A percentile compares a stretch with the other conserved stretches of the same genome.
Conservation (phyloP, 257 asterid species). For the Solanum appendiculatum region DNA sequence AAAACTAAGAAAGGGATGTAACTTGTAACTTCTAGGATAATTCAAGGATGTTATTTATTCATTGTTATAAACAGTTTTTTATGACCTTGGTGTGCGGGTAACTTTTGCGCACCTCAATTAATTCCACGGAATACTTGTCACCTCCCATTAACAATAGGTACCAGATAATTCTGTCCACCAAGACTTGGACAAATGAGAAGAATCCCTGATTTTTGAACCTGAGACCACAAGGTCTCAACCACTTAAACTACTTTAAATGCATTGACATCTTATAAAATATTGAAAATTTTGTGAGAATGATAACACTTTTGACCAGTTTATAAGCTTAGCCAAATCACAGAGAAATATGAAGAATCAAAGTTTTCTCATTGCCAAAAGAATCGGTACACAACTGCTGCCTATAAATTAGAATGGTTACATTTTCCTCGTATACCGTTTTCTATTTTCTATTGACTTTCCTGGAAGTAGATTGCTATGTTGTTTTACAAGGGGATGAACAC, state of each 20-base stretch:
- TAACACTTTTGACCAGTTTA: not conserved
- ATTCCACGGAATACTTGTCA: no score
- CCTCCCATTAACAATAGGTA: no score
- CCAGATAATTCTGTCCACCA: no score
- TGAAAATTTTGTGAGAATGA: not conserved
- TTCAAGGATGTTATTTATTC: no score
- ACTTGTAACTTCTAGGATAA: no score
- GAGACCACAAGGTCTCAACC: no score
- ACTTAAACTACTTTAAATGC: not conserved
- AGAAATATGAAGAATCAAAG: not conserved
- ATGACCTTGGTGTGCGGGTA: no score
- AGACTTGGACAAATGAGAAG: no score
- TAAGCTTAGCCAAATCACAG: not conserved
- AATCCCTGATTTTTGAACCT: no score
- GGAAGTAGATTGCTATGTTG: not conserved
- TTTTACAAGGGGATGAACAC: constrained; percentile 5
- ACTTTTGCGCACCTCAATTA: no score
- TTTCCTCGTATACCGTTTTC: not conserved
- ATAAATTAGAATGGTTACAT: constrained; percentile 1
- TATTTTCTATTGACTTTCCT: not conserved
- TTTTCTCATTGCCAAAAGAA: not conserved
- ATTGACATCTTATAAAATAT: not conserved
- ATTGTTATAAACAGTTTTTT: no score
- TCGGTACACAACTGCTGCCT: not conserved
- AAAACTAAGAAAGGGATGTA: no score